phyloP scores from a whole-genome alignment of 2,329 filamentous ascomycete genomes.

The Tolypocladium inflatum region DNA sequence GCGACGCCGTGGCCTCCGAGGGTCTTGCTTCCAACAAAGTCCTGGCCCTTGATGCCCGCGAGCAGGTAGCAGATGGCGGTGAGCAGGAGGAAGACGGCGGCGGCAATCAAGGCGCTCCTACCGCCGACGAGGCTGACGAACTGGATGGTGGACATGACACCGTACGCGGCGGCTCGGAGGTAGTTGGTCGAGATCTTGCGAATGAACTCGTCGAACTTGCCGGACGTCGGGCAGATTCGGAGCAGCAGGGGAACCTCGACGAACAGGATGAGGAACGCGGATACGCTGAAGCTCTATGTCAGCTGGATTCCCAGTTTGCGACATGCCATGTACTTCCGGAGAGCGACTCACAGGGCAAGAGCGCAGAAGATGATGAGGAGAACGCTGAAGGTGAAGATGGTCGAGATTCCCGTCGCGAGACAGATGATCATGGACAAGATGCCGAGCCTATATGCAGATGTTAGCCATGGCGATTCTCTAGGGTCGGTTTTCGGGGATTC shows the following conservation, averaged over 20 bases:
- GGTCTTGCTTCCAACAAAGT: constrained; percentile 89
- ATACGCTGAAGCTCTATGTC: constrained; percentile 39
- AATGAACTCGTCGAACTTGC: constrained; percentile 80
- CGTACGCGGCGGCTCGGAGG: constrained; percentile 86
- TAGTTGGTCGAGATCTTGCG: constrained; percentile 93
- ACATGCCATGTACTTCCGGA: neutral
- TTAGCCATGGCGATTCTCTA: neutral
- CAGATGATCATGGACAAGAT: constrained; percentile 63
- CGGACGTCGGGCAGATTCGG: constrained; percentile 92
- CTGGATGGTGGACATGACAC: constrained; percentile 69
- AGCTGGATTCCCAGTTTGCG: neutral
- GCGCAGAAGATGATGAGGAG: constrained; percentile 42
- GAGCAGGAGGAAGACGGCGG: constrained; percentile 69
- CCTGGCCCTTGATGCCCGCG: constrained; percentile 73
- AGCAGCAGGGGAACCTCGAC: constrained; percentile 89
- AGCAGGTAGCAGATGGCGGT: constrained; percentile 73
- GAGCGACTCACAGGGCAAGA: constrained; percentile 40
- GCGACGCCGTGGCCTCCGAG: constrained; percentile 87
- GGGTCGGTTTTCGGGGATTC: neutral
- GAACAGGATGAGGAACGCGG: constrained; percentile 67
- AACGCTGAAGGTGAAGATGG: constrained; percentile 48
- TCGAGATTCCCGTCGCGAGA: constrained; percentile 59
- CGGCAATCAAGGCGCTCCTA: constrained; percentile 70
- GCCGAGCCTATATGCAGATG: constrained; percentile 43
- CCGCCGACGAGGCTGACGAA: constrained; percentile 66